Base-by-base conservation (phyloP, 352 stramenopile species). In the Ochromonadaceae sp. region DNA sequence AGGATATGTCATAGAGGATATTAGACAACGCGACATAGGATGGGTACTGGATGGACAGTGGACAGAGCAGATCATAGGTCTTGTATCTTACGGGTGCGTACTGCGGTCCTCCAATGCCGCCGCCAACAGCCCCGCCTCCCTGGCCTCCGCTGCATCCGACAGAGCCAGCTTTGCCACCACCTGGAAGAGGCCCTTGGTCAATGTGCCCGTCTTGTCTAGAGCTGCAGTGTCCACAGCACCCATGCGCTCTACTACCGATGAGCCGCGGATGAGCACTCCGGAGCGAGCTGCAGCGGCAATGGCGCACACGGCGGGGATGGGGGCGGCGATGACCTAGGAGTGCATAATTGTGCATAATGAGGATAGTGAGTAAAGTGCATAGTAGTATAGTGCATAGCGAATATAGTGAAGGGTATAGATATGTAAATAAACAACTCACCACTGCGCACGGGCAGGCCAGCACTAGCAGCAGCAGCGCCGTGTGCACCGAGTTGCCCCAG, bases 141-240 rank as follows among this genome's bases (percentile, higher is more conserved):
- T 46, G 15, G 4, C 25, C 4, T 40, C 22, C 15, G 42, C 50
- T 20, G 22, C 17, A 20, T 44, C 5, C 7, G 26, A 12, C 10
- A 10, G 49, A 58, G 36, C 9, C 15, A 49, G 38, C n/a, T 34
- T 47, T 12, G 36, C 38, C 48, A 1, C 12, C 26, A 63, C 38
- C 22, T 20, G 4, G 9, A 52, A 63, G 22, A 50, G 52, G 4
- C 36, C 55, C 22, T 52, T 63, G 20, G 55, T 63, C 38, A 63
- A 49, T n/a, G 55, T 63, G 12, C 55, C 55, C 22, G 55, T 63
- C 25, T 63, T 63, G 31, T 63, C 55, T 20, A 49, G 4, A 2
- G 35, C 55, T n/a, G 52, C 14, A 3, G 7, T 26, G 30, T 63
- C 30, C 10, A 52, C 12, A 10, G 14, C 14, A 4, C 12, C 38